phyloP scores from a whole-genome alignment of 495 filamentous ascomycete genomes.

The Patellaria atrata region DNA sequence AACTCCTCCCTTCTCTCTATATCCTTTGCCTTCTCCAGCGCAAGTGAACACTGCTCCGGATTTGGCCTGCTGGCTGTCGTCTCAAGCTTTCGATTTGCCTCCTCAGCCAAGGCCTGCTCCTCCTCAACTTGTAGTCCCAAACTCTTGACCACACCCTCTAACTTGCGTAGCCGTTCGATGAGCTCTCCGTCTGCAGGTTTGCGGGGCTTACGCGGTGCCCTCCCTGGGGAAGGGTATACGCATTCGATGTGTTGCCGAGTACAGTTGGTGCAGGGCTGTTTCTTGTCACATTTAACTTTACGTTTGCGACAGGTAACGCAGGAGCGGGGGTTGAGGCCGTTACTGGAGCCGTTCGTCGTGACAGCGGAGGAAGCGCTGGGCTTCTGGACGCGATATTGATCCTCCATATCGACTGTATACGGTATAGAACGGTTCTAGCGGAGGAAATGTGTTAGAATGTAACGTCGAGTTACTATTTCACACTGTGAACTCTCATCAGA shows the following conservation, averaged over 20 bases:
- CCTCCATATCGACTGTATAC: too few species aligned
- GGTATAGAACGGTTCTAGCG: too few species aligned
- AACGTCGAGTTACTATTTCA: too few species aligned
- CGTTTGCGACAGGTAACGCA: constrained; percentile 73
- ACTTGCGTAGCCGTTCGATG: constrained; percentile 56
- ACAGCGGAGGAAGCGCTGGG: too few species aligned
- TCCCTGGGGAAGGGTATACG: constrained; percentile 67
- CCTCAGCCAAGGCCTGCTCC: constrained; percentile 15
- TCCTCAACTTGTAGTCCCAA: constrained; percentile 36
- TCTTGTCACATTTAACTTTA: constrained; percentile 83
- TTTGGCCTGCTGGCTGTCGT: too few species aligned
- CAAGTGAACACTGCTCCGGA: background rate
- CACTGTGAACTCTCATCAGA: too few species aligned
- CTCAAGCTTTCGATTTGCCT: constrained; percentile 2
- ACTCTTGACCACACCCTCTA: constrained; percentile 71
- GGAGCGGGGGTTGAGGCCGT: constrained; percentile 51
- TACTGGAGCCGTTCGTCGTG: too few species aligned
- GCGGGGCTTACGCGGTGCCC: constrained; percentile 59
- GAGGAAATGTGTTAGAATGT: too few species aligned
- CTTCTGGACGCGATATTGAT: too few species aligned
- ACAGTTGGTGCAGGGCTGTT: constrained; percentile 72
- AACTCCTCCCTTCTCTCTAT: background rate
- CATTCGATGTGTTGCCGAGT: constrained; percentile 63
- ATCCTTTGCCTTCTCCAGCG: background rate
- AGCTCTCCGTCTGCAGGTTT: constrained; percentile 61